These are phyloP conservation scores for Mycena capillaripes DNA, from an alignment of 768 basidiomycete genomes.

Conservation along the genomic window DNA sequence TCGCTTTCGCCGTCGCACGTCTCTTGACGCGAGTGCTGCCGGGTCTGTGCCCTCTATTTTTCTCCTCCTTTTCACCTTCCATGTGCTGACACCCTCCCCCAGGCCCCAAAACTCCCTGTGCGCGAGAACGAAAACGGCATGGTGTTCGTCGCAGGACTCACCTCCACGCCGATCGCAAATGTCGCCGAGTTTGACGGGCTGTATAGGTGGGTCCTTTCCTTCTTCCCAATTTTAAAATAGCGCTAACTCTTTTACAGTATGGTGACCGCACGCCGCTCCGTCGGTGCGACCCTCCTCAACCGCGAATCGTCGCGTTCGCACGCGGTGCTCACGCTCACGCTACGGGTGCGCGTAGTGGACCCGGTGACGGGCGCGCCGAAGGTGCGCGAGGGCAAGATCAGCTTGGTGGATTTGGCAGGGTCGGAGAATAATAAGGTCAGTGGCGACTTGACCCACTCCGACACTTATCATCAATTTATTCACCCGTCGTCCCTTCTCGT, in stretches of 20 bases:
- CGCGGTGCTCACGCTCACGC: constrained; percentile 84
- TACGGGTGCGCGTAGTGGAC: constrained; percentile 45
- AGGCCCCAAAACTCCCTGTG: constrained; percentile 68
- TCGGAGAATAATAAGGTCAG: constrained; percentile 93
- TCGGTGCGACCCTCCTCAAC: constrained; percentile 90
- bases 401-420: constrained; percentile 91
- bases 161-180: constrained; percentile 54
- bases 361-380: neutral
- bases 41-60: neutral
- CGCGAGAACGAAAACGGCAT: constrained; percentile 66
- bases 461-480: neutral
- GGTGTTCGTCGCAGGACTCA: constrained; percentile 69
- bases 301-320: constrained; percentile 90
- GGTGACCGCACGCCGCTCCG: constrained; percentile 84
- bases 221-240: neutral
- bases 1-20: neutral
- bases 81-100: neutral
- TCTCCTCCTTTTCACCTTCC: neutral
- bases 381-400: constrained; percentile 72
- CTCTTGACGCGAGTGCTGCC: too few relatives aligned
- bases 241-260: constrained; percentile 53
- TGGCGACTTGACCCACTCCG: too few relatives aligned
- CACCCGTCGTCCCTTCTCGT: neutral
- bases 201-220: constrained; percentile 56
- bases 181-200: constrained; percentile 61